A percentile compares a stretch with the other conserved stretches of the same genome.
Evolutionary conservation across 1,284 basidiomycete species (phyloP).

Genomic region (Agroathelia rolfsii): DNA sequence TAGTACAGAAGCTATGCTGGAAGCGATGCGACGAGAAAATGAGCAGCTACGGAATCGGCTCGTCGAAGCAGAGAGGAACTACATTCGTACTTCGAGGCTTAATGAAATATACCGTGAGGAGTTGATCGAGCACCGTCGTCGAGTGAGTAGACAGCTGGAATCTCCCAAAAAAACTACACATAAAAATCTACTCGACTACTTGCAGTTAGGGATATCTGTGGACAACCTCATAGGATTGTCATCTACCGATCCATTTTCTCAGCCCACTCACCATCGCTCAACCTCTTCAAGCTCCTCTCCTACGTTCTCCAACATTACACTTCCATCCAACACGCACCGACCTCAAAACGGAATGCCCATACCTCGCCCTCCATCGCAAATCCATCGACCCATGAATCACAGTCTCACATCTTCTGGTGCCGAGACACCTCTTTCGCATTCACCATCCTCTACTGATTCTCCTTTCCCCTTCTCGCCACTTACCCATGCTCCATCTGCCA

Average conservation of each 20-base stretch:
- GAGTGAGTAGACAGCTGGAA: slow-evolving; percentile 43
- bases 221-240: slow-evolving; percentile 65
- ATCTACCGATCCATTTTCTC: slow-evolving; percentile 54
- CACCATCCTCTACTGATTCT: slow-evolving; percentile 48
- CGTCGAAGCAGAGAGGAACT: slow-evolving; percentile 65
- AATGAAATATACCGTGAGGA: slow-evolving; percentile 78
- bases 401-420: slow-evolving; percentile 31
- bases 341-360: slow-evolving; percentile 47
- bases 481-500: slow-evolving; percentile 39
- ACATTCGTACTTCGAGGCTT: slow-evolving; percentile 55
- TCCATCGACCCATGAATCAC: slow-evolving; percentile 37
- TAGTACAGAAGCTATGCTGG: slow-evolving; percentile 51
- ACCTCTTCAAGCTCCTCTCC: slow-evolving; percentile 27
- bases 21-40: slow-evolving; percentile 67
- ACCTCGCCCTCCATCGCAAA: slow-evolving; percentile 54
- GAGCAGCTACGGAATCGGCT: slow-evolving; percentile 55
- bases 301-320: slow-evolving; percentile 20
- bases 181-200: slow-evolving; percentile 4
- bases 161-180: not conserved
- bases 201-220: slow-evolving; percentile 59
- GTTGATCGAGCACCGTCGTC: slow-evolving; percentile 60
- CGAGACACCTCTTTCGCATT: slow-evolving; percentile 51
- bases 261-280: slow-evolving; percentile 52
- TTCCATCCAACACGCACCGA: slow-evolving; percentile 28
- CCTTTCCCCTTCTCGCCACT: slow-evolving; percentile 51